Evolutionary conservation across 163 green algal species (phyloP).

Genomic region (Scenedesmus sp.): DNA sequence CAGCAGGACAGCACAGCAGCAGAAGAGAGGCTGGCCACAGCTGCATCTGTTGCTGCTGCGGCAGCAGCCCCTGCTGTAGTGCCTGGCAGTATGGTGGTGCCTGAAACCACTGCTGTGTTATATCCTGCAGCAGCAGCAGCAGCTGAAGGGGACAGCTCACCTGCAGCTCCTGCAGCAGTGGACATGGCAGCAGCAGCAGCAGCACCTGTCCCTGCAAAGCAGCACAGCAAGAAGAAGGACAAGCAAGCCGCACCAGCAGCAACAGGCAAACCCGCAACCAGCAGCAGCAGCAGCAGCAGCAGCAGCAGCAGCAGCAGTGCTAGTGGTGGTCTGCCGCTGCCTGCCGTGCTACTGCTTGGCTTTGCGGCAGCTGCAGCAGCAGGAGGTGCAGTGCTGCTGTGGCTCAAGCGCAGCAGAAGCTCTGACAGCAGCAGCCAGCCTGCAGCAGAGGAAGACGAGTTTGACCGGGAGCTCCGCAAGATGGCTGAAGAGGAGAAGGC

Average conservation of each 20-base stretch:
- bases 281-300: background rate
- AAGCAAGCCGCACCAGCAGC: background rate
- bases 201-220: background rate
- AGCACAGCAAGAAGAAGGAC: background rate
- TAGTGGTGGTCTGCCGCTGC: background rate
- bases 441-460: background rate
- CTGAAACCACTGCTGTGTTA: constrained; percentile 13
- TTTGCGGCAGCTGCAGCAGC: background rate
- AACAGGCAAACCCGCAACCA: background rate
- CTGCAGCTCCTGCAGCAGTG: background rate
- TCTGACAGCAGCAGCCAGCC: background rate
- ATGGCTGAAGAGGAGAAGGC: background rate
- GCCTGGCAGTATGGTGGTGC: background rate
- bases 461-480: background rate
- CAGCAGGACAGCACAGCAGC: background rate
- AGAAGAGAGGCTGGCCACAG: background rate
- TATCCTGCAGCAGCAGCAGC: background rate
- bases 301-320: background rate
- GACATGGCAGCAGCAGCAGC: background rate
- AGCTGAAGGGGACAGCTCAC: background rate
- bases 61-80: background rate
- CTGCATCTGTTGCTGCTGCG: constrained; percentile 2
- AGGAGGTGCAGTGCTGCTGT: background rate
- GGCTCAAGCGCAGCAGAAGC: background rate
- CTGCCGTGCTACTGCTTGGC: background rate